phyloP scores from a whole-genome alignment of 306 rosid genomes.

The Sechiopsis laciniata region DNA sequence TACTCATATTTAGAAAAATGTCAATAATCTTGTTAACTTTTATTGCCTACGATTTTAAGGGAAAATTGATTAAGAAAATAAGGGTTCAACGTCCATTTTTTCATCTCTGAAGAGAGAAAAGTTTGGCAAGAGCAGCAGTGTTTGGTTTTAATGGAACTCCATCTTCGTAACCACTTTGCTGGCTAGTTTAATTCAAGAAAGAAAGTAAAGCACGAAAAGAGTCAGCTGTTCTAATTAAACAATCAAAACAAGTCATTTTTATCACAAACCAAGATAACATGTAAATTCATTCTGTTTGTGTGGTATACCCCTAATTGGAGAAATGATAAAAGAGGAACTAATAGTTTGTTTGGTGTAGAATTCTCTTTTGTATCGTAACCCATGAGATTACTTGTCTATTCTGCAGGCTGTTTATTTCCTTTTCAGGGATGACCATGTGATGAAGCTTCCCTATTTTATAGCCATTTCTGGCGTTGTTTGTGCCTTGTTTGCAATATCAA shows the following conservation, averaged over 20 bases:
- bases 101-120: neutral
- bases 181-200: neutral
- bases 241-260: neutral
- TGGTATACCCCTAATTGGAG: neutral
- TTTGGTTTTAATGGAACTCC: neutral
- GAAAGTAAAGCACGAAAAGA: no score
- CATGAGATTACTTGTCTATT: neutral
- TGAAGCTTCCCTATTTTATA: conserved; percentile 84
- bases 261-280: neutral
- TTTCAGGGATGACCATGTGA: conserved; percentile 45
- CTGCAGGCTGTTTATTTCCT: conserved; percentile 73
- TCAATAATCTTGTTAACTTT: neutral
- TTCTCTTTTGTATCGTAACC: neutral
- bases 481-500: conserved; percentile 73
- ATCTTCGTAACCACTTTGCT: neutral
- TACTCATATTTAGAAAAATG: no score
- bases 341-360: neutral
- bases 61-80: neutral
- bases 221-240: neutral
- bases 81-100: neutral
- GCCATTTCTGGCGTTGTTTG: conserved; percentile 74
- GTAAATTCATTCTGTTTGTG: neutral
- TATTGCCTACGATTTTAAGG: neutral
- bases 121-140: neutral
- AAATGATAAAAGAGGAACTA: neutral